Base-by-base conservation (phyloP, 768 basidiomycete species). In the Kwoniella botswanensis region DNA sequence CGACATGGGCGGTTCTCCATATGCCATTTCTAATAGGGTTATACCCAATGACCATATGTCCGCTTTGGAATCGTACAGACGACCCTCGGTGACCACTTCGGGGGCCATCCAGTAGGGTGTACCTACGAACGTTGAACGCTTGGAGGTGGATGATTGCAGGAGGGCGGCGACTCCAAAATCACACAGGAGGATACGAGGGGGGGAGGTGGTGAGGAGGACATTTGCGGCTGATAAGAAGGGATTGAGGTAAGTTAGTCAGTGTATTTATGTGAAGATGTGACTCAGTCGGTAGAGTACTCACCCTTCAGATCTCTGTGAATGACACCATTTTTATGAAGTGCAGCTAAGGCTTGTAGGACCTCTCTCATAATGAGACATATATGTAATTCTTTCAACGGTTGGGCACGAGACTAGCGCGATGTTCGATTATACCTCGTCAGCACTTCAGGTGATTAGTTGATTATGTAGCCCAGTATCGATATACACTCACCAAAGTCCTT, bases 91-190 rank as follows among this genome's bases (percentile, higher is more conserved):
- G 17, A 96, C 93, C 3, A 98, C 94, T 84, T 99, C 97, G 0
- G 97, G 97, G 0, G 97, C 97, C 97, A 99, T 99, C 96, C 96
- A 98, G 82, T 97, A 93, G 0, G 95, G 96, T 1, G 97, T 98
- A 1, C 97, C 97, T 71, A 95, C 93, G 79, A 98, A 88, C 0
- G 97, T 99, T 63, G 95, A 94, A 24, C 97, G 89, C 83, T 98
- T 98, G 82, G 93, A 93, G 12, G 90, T 89, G 2, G 89, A 87
- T 18, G 83, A 84, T n/a, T 76, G 79, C 64, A 98, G 88, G 46
- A 97, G 88, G 2, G 95, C 97, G 4, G 96, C 97, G 58, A 99
- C 97, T 35, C 97, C 97, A 83, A 99, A 99, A 85, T 99, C 97
- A 82, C 94, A 96, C 29, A 99, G 91, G 86, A 97, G 90, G 77